Evolutionary conservation across 805 yeast species (phyloP).

Genomic region (Monosporozyma aerobia): DNA sequence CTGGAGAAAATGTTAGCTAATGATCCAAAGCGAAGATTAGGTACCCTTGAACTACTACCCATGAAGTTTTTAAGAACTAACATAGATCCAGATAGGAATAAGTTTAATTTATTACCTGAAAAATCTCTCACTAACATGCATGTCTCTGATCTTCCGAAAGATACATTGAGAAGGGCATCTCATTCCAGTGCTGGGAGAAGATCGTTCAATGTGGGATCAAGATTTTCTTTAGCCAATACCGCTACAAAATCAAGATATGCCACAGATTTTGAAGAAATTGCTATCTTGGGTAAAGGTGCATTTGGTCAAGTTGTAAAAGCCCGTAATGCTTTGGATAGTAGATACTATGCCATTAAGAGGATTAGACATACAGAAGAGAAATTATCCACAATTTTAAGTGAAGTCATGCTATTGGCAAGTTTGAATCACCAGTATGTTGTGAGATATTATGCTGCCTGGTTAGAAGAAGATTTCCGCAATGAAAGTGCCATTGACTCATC

Average conservation of each 20-base stretch:
- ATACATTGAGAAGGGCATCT: constrained; percentile 16
- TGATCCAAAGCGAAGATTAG: constrained; percentile 62
- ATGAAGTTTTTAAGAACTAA: constrained; percentile 73
- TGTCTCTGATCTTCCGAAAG: neutral
- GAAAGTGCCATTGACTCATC: constrained; percentile 31
- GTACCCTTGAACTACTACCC: constrained; percentile 78
- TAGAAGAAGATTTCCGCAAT: constrained; percentile 57
- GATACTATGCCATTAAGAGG: constrained; percentile 90
- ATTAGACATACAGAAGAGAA: constrained; percentile 75
- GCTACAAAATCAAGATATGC: constrained; percentile 59
- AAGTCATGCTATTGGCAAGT: constrained; percentile 85
- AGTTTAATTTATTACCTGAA: constrained; percentile 19
- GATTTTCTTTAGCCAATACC: constrained; percentile 27
- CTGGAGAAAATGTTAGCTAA: constrained; percentile 54
- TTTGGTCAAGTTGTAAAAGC: constrained; percentile 99
- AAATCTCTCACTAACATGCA: constrained; percentile 1
- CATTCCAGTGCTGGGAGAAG: constrained; percentile 29
- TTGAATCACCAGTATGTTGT: constrained; percentile 94
- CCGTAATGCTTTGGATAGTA: constrained; percentile 84
- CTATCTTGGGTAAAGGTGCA: constrained; percentile 86
- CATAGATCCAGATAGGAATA: constrained; percentile 32
- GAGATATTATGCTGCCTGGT: constrained; percentile 95
- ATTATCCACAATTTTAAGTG: constrained; percentile 73
- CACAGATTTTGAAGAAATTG: constrained; percentile 91
- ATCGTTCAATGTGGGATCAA: constrained; percentile 34